Conservation (phyloP, 2,329 filamentous ascomycete species). For the Botrytis squamosa region DNA sequence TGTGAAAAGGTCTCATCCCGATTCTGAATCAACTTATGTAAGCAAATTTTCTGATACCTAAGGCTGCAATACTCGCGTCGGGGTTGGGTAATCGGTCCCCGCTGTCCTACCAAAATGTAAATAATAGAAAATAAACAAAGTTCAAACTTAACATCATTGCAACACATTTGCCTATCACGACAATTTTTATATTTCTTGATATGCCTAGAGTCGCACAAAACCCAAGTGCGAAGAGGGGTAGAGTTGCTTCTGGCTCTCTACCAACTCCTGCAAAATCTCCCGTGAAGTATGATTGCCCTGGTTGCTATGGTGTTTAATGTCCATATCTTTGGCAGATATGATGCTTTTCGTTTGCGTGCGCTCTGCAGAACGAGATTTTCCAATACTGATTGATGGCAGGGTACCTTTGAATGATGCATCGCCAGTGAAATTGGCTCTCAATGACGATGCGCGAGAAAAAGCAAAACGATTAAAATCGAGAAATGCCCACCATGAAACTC, state of each 20-base stretch:
- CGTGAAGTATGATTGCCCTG: conserved; percentile 36
- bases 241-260: conserved; percentile 42
- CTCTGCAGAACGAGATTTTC: neutral
- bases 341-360: conserved; percentile 1
- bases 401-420: conserved; percentile 96
- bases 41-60: neutral
- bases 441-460: conserved; percentile 93
- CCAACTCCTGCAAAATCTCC: conserved; percentile 40
- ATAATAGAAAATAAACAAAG: conserved; percentile 22
- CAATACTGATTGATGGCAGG: conserved; percentile 46
- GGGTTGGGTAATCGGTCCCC: neutral
- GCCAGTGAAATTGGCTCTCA: conserved; percentile 67
- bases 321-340: conserved; percentile 12
- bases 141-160: neutral
- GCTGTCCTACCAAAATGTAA: conserved; percentile 11
- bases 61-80: neutral
- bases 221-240: conserved; percentile 43
- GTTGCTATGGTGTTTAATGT: conserved; percentile 16
- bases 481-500: conserved; percentile 82
- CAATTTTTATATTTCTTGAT: conserved; percentile 1
- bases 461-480: conserved; percentile 82
- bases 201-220: conserved; percentile 58
- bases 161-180: neutral
- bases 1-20: neutral
- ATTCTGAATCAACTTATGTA: neutral